These are phyloP conservation scores for Cenchrus fungigraminus DNA, from an alignment of 176 grass and related monocot genomes.

Conservation along the genomic window DNA sequence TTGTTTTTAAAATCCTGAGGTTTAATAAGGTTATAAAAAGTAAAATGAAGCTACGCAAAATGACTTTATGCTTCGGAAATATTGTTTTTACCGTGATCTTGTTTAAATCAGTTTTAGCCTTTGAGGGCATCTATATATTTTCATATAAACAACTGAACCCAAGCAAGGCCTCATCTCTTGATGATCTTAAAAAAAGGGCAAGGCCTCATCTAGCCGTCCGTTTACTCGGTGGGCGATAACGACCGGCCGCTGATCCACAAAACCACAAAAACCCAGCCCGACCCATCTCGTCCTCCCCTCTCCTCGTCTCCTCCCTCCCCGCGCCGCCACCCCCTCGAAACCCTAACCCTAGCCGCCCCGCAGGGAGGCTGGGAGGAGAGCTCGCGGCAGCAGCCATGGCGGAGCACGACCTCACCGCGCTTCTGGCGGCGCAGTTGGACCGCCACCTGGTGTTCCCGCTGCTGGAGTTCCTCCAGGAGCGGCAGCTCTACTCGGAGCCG, in stretches of 20 bases:
- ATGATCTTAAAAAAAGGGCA: not conserved
- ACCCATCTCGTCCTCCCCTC: not conserved
- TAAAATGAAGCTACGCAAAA: no score
- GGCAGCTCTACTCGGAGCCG: slow-evolving; percentile 62
- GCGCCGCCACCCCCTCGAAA: slow-evolving; percentile 6
- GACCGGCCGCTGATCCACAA: slow-evolving; percentile 7
- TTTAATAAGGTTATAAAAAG: no score
- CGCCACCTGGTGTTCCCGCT: slow-evolving; percentile 83
- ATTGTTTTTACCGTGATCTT: no score
- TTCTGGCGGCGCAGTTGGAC: slow-evolving; percentile 35
- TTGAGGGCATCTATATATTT: not conserved
- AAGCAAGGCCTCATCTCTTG: no score
- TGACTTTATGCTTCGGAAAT: no score
- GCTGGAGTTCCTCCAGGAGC: slow-evolving; percentile 91
- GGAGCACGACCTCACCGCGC: slow-evolving; percentile 33
- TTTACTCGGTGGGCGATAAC: not conserved
- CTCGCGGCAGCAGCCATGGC: slow-evolving; percentile 26
- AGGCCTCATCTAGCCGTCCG: slow-evolving; percentile 3
- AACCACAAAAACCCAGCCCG: slow-evolving; percentile 3
- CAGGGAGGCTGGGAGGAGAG: not conserved
- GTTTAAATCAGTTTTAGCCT: not conserved
- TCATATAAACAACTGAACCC: not conserved
- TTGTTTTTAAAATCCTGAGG: no score
- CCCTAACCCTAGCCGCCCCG: slow-evolving; percentile 16
- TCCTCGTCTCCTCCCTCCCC: not conserved